Conservation (phyloP, 768 basidiomycete genomes). For the Cyathus striatus region DNA sequence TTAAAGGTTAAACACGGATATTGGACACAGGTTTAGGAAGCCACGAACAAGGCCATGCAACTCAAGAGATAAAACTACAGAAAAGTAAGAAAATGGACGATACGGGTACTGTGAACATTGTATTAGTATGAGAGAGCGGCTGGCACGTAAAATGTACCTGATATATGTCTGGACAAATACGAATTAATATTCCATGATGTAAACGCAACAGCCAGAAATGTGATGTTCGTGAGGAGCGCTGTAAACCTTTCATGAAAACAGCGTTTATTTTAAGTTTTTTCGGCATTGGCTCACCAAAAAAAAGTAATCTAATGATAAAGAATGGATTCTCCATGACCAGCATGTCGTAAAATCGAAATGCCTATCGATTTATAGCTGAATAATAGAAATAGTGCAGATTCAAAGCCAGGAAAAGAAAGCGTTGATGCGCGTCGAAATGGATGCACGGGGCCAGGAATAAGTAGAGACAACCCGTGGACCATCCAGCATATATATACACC, state of each 20-base stretch:
- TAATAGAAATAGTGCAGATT: no score
- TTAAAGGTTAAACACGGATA: no score
- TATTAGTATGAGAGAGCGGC: constrained; percentile 1
- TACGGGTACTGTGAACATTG: constrained; percentile 30
- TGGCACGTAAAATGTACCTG: constrained; percentile 24
- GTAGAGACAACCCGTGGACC: no score
- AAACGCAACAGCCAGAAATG: constrained; percentile 47
- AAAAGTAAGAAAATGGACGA: constrained; percentile 45
- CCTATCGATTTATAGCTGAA: neutral
- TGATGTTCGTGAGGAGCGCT: constrained; percentile 48
- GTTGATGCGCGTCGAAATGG: no score
- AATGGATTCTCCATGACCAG: constrained; percentile 43
- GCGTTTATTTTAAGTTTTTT: no score
- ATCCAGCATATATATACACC: no score
- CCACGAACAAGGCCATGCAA: constrained; percentile 28
- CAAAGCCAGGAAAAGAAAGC: no score
- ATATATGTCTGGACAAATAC: constrained; percentile 23
- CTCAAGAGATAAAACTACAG: constrained; percentile 33
- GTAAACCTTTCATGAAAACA: no score
- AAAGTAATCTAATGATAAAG: constrained; percentile 48
- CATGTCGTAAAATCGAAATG: neutral
- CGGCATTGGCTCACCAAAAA: constrained; percentile 61
- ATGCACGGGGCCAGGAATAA: no score
- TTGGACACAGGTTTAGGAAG: constrained; percentile 14
- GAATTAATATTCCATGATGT: constrained; percentile 52